These are phyloP conservation scores for Trichoderma gracile DNA, from an alignment of 2,329 filamentous ascomycete species.

Conservation along the genomic window DNA sequence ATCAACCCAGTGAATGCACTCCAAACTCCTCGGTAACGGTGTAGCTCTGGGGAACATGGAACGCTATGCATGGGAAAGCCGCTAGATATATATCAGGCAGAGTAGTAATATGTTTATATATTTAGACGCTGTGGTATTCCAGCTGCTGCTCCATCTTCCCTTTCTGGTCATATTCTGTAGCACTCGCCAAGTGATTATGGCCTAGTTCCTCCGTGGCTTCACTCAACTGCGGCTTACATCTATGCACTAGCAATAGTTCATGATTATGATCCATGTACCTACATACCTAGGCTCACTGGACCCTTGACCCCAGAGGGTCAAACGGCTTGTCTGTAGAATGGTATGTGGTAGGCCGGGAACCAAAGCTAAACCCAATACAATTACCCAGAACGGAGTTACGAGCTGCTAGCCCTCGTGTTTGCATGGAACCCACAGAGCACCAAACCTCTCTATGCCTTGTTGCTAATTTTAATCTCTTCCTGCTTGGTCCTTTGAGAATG, in stretches of 20 bases:
- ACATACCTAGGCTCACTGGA: neutral
- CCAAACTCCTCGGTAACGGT: neutral
- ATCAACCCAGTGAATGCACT: neutral
- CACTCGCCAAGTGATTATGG: neutral
- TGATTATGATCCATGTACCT: neutral
- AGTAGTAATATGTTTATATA: constrained; percentile 5
- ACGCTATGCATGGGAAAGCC: constrained; percentile 1
- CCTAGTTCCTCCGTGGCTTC: constrained; percentile 6
- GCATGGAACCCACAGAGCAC: neutral
- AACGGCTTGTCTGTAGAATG: constrained; percentile 9
- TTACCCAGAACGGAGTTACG: neutral
- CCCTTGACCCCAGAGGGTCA: constrained; percentile 1
- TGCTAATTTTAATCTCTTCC: neutral
- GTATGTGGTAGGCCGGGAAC: neutral
- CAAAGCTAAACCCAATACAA: constrained; percentile 5
- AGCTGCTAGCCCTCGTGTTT: neutral
- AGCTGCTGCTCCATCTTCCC: constrained; percentile 1
- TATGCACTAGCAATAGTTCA: constrained; percentile 15
- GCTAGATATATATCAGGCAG: constrained; percentile 3
- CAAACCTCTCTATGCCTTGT: neutral
- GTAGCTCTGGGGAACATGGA: constrained; percentile 12
- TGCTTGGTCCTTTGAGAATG: neutral
- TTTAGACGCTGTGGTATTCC: constrained; percentile 3
- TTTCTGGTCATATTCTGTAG: constrained; percentile 6
- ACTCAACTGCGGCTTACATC: constrained; percentile 8